Base-by-base conservation (phyloP, 2,329 filamentous ascomycete genomes). In the Aureobasidium sp. region DNA sequence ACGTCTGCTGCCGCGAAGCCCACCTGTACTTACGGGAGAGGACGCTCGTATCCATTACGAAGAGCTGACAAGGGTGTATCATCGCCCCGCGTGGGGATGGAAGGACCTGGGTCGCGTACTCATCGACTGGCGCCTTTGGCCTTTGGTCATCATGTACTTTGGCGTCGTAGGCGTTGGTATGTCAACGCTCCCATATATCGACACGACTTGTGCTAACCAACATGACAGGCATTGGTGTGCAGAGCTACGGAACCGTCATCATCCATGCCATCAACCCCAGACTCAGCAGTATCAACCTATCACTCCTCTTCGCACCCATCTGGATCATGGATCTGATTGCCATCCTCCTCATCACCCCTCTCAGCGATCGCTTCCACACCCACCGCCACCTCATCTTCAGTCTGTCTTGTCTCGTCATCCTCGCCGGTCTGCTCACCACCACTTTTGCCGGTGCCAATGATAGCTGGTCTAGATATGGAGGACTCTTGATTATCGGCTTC, bases 61-160 rank as follows among this genome's bases (percentile, higher is more conserved):
- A 62, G 91, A 96, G 64, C 78, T 96, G 66, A 87, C 82, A 56
- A 83, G 90, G 60, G 90, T 94, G 0, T 96, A 96, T 72, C 87
- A 91, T 68, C 79, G 84, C 15, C 81, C 85, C 1, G 80, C 84
- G 3, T 96, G 91, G 91, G 86, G 79, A 0, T 67, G 89, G 64
- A 84, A 78, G 60, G 90, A 96, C 67, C 78, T 96, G 1, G 77
- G 79, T 27, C 77, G 79, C 27, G 89, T 95, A 1, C 76, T 96
- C 34, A 79, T 89, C 39, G 91, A 96, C 74, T 96, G 91, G 91
- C 84, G 91, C 2, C 80, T 96, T 20, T 96, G 90, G 88, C 91
- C 91, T 1, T 75, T 96, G 67, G 82, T 87, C 1, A 71, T 96
- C 59, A 96, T 96, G 91, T 96, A 96, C 76, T 96, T 96, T 76